Evolutionary conservation across 2,329 filamentous ascomycete genomes (phyloP), one percentile per base, ranked within the genome.

Genomic region (Helicocarpus griseus): DNA sequence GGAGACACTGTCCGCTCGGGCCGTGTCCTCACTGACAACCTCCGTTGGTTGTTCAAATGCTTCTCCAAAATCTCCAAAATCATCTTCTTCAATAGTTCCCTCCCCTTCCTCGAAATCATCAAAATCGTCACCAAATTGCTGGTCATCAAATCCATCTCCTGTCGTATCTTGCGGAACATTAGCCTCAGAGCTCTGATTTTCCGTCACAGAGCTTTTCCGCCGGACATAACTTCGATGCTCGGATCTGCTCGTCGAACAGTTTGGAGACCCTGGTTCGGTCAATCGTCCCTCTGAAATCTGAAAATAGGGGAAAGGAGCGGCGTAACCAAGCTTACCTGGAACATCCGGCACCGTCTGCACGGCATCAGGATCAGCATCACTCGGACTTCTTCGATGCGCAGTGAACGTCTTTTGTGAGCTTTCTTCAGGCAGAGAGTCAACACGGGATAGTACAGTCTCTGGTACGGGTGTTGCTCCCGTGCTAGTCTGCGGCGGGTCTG

Each of bases 51-150:
- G 69, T 63, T 87, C 78, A 63, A 88, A 88, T 35, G 76, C 82
- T 57, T 76, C 71, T 63, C 82, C 82, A 69, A 87, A 87, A 61
- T 87, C 83, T 56, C 78, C 77, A 67, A 81, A 80, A 61, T 79
- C 76, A 59, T 76, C 74, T 58, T 75, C 74, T 51, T 68, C 73
- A 54, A 70, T 73, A 54, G 70, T 66, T 53, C 75, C 73, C 53
- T 73, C 73, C 44, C 75, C 76, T 59, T 77, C 73, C 54, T 73
- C 69, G 57, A 75, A 78, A 50, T 77, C 75, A 58, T 76, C 74
- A 63, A 77, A 77, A 28, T 77, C 74, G 51, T 81, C 82, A 49
- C 79, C 80, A 65, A 82, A 81, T 58, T 84, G 85, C 63, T 86
- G 83, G 29, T 55, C 71, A 41, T 59, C 57, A 28, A 54, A 60